Evolutionary conservation across 2,329 filamentous ascomycete species (phyloP).

Genomic region (Hymenotorrendiella dingleyae): DNA sequence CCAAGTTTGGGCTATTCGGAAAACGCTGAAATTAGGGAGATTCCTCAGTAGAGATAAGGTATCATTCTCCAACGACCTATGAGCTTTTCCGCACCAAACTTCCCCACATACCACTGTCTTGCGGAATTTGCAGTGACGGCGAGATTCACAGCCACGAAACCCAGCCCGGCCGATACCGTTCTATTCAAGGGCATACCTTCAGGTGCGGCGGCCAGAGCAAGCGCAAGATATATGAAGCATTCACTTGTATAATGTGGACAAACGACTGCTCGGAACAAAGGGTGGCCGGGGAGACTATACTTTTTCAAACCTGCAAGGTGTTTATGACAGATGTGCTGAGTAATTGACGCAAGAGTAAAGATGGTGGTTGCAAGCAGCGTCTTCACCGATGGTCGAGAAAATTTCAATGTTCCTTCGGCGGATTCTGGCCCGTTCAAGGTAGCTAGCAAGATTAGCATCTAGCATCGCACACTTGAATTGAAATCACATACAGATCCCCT

Average conservation of each 20-base stretch:
- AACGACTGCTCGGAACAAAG: slow-evolving; percentile 65
- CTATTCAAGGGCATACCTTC: slow-evolving; percentile 58
- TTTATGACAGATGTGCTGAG: slow-evolving; percentile 70
- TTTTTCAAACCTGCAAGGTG: slow-evolving; percentile 67
- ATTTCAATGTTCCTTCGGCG: slow-evolving; percentile 15
- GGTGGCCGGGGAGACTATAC: slow-evolving; percentile 73
- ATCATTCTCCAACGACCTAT: slow-evolving; percentile 68
- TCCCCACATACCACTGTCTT: slow-evolving; percentile 69
- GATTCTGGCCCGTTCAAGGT: slow-evolving; percentile 9
- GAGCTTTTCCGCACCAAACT: slow-evolving; percentile 64
- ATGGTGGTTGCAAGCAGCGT: slow-evolving; percentile 51
- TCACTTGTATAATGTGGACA: slow-evolving; percentile 93
- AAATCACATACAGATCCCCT: slow-evolving; percentile 60
- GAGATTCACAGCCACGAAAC: slow-evolving; percentile 75
- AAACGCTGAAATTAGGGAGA: slow-evolving; percentile 24
- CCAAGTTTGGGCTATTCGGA: slow-evolving; percentile 52
- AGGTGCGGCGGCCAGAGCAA: slow-evolving; percentile 71
- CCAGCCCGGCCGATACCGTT: slow-evolving; percentile 62
- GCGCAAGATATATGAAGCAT: slow-evolving; percentile 73
- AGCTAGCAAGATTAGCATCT: slow-evolving; percentile 22
- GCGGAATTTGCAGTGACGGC: slow-evolving; percentile 75
- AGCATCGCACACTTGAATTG: background rate
- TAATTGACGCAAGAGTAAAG: slow-evolving; percentile 63
- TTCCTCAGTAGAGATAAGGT: slow-evolving; percentile 53
- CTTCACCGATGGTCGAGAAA: slow-evolving; percentile 36